Base-by-base conservation (phyloP, 2,329 filamentous ascomycete genomes). In the Sporothrix brasiliensis region DNA sequence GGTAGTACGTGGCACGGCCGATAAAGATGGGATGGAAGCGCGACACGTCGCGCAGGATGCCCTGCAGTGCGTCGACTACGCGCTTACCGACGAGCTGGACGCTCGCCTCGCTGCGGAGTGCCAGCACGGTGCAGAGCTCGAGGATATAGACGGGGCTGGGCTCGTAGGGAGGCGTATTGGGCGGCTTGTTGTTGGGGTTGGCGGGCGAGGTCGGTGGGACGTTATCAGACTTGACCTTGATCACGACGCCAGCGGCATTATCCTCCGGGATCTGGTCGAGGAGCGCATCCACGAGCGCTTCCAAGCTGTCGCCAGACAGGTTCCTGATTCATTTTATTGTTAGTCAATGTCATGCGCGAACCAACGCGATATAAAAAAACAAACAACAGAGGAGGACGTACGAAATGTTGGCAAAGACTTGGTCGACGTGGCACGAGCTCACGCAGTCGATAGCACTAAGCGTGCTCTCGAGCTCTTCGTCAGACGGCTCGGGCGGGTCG, bases 401-500 rank as follows among this genome's bases (percentile, higher is more conserved):
- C 89, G 88, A 86, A 73, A 98, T 90, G 76, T 97, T 97, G 14
- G 87, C 85, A 75, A 98, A 89, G 3, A 98, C 89, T 73, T 91
- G 88, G 71, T 90, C 89, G 77, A 98, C 91, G 69, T 91, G 89
- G 78, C 95, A 99, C 58, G 93, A 91, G 75, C 92, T 94, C 54
- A 99, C 89, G 76, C 94, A 99, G 78, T 98, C 95, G 2, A 97
- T 92, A 0, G 95, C 94, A 78, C 92, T 95, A 11, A 99, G 83
- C 0, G 95, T 98, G 77, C 95, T 97, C 77, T 99, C 95, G 41
- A 99, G 85, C 79, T 99, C 95, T 78, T 98, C 94, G 74, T 98
- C 93, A 1, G 95, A 98, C 2, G 95, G 95, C 81, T 99, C 95
- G 0, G 95, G 95, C 14, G 95, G 95, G 77, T 99, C 95, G 79